Conservation (phyloP, 371 early-diverging fungal species). For the Gilbertella persicaria region DNA sequence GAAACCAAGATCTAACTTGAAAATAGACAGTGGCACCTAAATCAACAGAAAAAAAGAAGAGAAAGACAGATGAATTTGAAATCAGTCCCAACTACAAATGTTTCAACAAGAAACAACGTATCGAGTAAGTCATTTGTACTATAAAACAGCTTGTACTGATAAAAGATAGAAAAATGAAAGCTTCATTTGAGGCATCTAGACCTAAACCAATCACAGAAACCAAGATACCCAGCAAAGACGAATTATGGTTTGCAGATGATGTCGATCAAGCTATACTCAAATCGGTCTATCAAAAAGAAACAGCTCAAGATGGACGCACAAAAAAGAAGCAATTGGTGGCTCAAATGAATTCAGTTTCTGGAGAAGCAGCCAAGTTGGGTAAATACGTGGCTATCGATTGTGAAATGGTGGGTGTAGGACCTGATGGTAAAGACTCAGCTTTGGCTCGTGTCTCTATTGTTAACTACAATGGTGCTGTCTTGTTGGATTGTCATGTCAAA, state of each 20-base stretch:
- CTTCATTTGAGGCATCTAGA: neutral
- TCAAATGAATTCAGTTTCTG: slow-evolving; percentile 38
- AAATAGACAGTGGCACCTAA: slow-evolving; percentile 17
- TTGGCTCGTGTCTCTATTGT: slow-evolving; percentile 92
- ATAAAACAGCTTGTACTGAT: neutral
- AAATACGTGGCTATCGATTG: slow-evolving; percentile 95
- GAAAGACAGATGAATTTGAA: slow-evolving; percentile 20
- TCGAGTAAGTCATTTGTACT: slow-evolving; percentile 16
- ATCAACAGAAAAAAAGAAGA: slow-evolving; percentile 15
- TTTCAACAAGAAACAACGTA: slow-evolving; percentile 22
- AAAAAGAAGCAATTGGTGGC: slow-evolving; percentile 23
- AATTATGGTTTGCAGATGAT: slow-evolving; percentile 65
- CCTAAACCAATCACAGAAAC: slow-evolving; percentile 2
- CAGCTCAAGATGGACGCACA: slow-evolving; percentile 19
- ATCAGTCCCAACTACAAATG: slow-evolving; percentile 30
- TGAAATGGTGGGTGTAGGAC: slow-evolving; percentile 98
- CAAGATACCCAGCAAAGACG: slow-evolving; percentile 43
- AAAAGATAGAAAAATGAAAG: slow-evolving; percentile 9
- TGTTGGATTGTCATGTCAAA: slow-evolving; percentile 86
- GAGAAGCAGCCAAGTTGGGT: slow-evolving; percentile 56
- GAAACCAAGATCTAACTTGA: neutral
- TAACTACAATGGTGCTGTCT: slow-evolving; percentile 86
- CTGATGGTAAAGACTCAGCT: slow-evolving; percentile 74
- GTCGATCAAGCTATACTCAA: slow-evolving; percentile 54
- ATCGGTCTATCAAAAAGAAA: slow-evolving; percentile 45